Evolutionary conservation across 2,329 filamentous ascomycete species (phyloP).

Genomic region (Pseudomassariella vexata): DNA sequence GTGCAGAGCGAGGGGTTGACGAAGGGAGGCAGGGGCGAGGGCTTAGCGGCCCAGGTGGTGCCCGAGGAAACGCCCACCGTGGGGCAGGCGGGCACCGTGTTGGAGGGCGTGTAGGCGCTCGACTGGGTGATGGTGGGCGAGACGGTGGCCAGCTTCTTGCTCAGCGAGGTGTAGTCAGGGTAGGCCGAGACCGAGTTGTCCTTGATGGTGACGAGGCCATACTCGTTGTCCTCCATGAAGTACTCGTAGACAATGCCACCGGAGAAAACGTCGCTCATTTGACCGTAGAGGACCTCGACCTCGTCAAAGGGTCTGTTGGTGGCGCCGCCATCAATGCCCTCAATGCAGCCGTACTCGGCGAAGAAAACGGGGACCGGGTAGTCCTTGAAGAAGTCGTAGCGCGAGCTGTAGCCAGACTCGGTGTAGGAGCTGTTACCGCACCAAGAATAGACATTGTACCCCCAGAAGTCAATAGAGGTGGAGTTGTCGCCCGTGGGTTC

Average conservation of each 20-base stretch:
- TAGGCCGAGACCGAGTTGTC: constrained; percentile 59
- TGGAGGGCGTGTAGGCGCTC: constrained; percentile 66
- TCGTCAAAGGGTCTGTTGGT: constrained; percentile 77
- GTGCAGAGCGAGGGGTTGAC: constrained; percentile 75
- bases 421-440: constrained; percentile 78
- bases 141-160: constrained; percentile 62
- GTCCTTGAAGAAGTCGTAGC: constrained; percentile 78
- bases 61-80: constrained; percentile 45
- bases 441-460: constrained; percentile 99
- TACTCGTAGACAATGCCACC: constrained; percentile 99
- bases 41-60: constrained; percentile 61
- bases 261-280: constrained; percentile 83
- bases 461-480: constrained; percentile 87
- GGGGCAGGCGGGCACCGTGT: constrained; percentile 70
- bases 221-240: constrained; percentile 86
- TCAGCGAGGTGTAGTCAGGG: constrained; percentile 69
- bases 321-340: constrained; percentile 40
- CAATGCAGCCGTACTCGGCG: constrained; percentile 96
- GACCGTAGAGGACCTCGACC: constrained; percentile 72
- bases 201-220: constrained; percentile 65
- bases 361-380: constrained; percentile 97
- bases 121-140: constrained; percentile 61
- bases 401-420: constrained; percentile 72
- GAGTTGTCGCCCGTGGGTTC: constrained; percentile 44
- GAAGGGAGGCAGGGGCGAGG: constrained; percentile 67